Base-by-base conservation (phyloP, 345 rosid species). In the Corchorus capsularis region DNA sequence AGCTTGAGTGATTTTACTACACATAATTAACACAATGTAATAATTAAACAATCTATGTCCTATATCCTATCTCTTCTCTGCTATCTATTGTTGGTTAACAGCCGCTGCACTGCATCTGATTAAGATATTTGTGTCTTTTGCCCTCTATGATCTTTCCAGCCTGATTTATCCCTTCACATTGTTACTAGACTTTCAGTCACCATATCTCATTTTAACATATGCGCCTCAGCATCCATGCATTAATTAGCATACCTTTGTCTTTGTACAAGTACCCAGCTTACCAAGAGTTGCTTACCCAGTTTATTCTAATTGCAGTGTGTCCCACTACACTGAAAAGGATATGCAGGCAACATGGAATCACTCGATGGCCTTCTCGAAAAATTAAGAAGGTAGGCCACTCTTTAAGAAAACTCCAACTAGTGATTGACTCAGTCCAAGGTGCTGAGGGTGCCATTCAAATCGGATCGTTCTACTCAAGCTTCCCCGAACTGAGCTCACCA, bases 251-350 rank as follows among this genome's bases (percentile, higher is more conserved):
- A 46, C 46, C 12, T 39, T 27, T 64, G 22, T 34, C 45, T 63
- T 6, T 37, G 3, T 13, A 7, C n/a, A 59, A 46, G 63, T 15
- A 60, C 57, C 32, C 35, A 59, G 76, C 50, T 68, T 60, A 52
- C 17, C 27, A 32, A 62, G 49, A 69, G 49, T 74, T 46, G 14
- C 79, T 85, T 63, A 79, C 39, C 35, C 17, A 13, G 53, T 74
- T 71, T 77, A 22, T 77, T 78, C 66, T 62, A 34, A 60, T 79
- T 89, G 86, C 98, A 95, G 99, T 93, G 80, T 95, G 98, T 68
- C 99, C 99, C 15, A 95, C 99, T 71, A 95, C 99, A 35, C 81
- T 95, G 84, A 93, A 95, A 85, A 86, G 97, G 89, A 95, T 95
- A 82, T 95, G 98, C 90, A 89, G 98, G 80, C 94, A 88, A 74